A percentile compares a stretch with the other conserved stretches of the same genome.
Evolutionary conservation across 208 protist genomes (phyloP).

Genomic region (Trypanosoma brucei): DNA sequence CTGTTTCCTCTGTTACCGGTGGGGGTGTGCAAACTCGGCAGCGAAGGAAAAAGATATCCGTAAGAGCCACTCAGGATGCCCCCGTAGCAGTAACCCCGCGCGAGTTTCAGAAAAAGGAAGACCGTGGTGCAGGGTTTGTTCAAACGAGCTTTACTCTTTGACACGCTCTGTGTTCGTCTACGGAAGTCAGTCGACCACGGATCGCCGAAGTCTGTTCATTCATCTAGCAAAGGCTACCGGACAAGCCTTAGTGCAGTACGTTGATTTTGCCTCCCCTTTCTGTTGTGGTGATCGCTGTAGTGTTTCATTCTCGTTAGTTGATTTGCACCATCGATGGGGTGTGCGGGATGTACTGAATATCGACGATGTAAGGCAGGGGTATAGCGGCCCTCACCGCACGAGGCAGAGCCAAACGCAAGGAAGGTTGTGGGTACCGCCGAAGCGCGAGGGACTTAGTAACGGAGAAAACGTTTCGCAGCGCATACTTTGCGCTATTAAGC

Average conservation of each 20-base stretch:
- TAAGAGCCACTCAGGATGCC: neutral
- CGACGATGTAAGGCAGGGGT: constrained; percentile 18
- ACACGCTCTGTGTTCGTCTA: constrained; percentile 23
- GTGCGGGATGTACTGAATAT: constrained; percentile 33
- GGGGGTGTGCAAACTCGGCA: neutral
- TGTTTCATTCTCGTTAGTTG: constrained; percentile 37
- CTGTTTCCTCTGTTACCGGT: constrained; percentile 3
- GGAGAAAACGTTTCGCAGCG: neutral
- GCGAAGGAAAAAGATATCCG: neutral
- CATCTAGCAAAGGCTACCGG: constrained; percentile 17
- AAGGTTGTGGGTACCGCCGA: constrained; percentile 12
- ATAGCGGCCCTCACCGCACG: constrained; percentile 1
- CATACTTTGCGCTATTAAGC: constrained; percentile 16
- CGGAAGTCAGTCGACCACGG: constrained; percentile 18
- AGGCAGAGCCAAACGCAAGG: constrained; percentile 8
- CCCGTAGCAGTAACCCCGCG: neutral
- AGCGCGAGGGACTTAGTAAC: constrained; percentile 2
- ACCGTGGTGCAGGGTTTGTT: neutral
- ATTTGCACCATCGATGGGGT: constrained; percentile 42
- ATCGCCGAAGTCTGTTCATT: constrained; percentile 17
- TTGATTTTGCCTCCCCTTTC: neutral
- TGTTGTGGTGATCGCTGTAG: neutral
- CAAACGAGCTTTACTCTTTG: neutral
- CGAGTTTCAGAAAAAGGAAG: neutral
- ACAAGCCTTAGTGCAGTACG: constrained; percentile 7